Conservation (phyloP, 176 grass and related monocot species). For the Avena eriantha region DNA sequence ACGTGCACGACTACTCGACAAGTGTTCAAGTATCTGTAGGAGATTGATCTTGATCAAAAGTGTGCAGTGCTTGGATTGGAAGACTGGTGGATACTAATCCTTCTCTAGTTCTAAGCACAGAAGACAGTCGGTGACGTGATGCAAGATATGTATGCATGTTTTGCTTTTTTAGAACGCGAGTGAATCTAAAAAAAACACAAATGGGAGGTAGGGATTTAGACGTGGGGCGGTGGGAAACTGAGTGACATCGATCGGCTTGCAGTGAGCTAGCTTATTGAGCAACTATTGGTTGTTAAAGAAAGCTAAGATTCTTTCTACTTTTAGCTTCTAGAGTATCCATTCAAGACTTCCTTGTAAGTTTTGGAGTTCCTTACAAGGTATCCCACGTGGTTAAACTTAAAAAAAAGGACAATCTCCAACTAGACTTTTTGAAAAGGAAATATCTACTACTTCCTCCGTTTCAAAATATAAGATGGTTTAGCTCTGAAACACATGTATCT, state of each 20-base stretch:
- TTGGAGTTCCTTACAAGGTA: not conserved
- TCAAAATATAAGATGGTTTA: no score
- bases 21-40: not conserved
- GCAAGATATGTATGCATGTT: not conserved
- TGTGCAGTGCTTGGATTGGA: not conserved
- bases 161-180: not conserved
- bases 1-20: not conserved
- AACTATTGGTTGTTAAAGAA: not conserved
- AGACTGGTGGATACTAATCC: not conserved
- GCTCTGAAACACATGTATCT: no score
- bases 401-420: not conserved
- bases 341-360: not conserved
- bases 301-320: conserved; percentile 24
- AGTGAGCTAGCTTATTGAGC: not conserved
- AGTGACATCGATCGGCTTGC: not conserved
- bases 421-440: not conserved
- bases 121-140: not conserved
- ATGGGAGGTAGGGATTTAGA: not conserved
- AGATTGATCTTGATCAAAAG: conserved; percentile 2
- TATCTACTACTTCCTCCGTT: no score
- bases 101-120: not conserved
- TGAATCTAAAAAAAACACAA: not conserved
- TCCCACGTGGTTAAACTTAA: not conserved
- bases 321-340: not conserved
- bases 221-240: not conserved